These are phyloP conservation scores for Coleophoma eucalyptorum DNA, from an alignment of 2,329 filamentous ascomycete species.

Conservation along the genomic window DNA sequence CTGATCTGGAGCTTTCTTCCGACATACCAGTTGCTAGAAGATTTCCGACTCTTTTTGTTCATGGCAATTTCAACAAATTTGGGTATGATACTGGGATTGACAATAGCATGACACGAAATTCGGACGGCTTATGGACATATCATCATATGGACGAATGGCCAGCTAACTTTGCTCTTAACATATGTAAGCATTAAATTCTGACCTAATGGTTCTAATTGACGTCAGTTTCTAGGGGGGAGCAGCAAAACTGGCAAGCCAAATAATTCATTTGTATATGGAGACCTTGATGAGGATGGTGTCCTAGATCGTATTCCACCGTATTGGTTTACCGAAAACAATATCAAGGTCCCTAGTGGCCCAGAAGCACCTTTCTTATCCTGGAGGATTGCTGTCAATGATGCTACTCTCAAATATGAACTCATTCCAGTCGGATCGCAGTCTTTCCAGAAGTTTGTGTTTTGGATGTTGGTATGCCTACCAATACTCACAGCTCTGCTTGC, in stretches of 20 bases:
- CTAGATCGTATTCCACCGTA: neutral
- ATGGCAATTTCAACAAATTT: neutral
- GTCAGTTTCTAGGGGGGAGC: neutral
- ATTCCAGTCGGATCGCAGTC: slow-evolving; percentile 6
- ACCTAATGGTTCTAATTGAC: too few species aligned
- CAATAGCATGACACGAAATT: neutral
- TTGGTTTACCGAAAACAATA: neutral
- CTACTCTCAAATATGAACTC: neutral
- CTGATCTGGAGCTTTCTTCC: neutral
- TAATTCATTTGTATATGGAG: neutral
- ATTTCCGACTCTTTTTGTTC: neutral
- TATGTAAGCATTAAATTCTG: neutral
- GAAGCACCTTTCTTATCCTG: neutral
- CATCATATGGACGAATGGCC: neutral
- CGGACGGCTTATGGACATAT: neutral
- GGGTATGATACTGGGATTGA: neutral
- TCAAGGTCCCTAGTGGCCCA: neutral
- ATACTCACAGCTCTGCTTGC: neutral
- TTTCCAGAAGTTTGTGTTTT: neutral
- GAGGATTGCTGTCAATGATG: neutral
- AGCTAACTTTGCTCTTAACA: neutral
- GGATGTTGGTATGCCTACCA: neutral
- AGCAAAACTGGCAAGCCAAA: neutral
- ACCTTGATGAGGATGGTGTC: neutral
- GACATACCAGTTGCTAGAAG: neutral